Evolutionary conservation across 768 basidiomycete genomes (phyloP).

Genomic region (Chalciporus sphaerocephalus): DNA sequence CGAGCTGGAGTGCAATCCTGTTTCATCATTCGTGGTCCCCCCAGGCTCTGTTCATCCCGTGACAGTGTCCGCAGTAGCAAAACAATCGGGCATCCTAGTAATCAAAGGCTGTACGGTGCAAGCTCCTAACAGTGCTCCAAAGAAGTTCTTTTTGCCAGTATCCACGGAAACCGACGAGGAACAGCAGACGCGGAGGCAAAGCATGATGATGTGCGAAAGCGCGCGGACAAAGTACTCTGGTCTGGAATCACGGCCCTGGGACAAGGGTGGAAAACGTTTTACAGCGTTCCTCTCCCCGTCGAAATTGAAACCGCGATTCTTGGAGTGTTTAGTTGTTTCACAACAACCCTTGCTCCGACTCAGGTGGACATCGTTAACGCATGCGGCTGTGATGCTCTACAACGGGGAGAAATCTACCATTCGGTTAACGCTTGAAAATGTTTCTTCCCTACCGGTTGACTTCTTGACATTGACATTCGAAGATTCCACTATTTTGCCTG

Average conservation of each 20-base stretch:
- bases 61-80: constrained; percentile 62
- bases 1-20: constrained; percentile 60
- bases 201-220: constrained; percentile 58
- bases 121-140: constrained; percentile 62
- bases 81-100: constrained; percentile 58
- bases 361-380: constrained; percentile 82
- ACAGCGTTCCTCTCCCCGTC: constrained; percentile 25
- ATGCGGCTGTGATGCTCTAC: constrained; percentile 93
- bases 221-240: constrained; percentile 73
- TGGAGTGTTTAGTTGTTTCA: constrained; percentile 80
- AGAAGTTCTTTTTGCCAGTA: constrained; percentile 74
- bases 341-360: constrained; percentile 87
- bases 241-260: constrained; percentile 65
- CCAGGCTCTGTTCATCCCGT: constrained; percentile 72
- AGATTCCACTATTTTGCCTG: constrained; percentile 79
- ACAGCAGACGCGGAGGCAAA: constrained; percentile 50
- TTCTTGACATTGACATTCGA: constrained; percentile 85
- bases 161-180: constrained; percentile 69
- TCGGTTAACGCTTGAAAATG: constrained; percentile 85
- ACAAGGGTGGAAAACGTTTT: constrained; percentile 43
- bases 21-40: constrained; percentile 59
- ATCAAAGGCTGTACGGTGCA: constrained; percentile 80
- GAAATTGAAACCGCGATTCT: constrained; percentile 42
- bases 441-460: constrained; percentile 76
- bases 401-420: constrained; percentile 90